phyloP scores from a whole-genome alignment of 257 asterid species.

The Ocimum tenuiflorum region DNA sequence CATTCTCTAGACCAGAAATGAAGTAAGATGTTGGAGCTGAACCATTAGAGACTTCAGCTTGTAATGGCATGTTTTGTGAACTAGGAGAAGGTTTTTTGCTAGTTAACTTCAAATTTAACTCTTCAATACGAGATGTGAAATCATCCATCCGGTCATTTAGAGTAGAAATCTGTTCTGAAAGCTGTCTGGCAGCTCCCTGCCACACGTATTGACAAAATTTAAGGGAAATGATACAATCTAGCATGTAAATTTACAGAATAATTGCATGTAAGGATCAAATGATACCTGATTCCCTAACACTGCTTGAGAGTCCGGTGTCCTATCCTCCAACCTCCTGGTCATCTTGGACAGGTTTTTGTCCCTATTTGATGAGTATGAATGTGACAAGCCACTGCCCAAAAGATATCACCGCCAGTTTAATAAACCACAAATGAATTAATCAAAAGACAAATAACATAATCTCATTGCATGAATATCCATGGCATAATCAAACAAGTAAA shows the following conservation, averaged over 20 bases:
- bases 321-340: slow-evolving; percentile 43
- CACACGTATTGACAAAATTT: neutral
- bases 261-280: neutral
- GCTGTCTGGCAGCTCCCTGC: slow-evolving; percentile 64
- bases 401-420: slow-evolving; percentile 5
- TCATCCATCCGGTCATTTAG: slow-evolving; percentile 86
- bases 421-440: neutral
- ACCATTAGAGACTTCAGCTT: slow-evolving; percentile 63
- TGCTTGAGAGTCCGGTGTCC: slow-evolving; percentile 38
- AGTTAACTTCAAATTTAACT: slow-evolving; percentile 61
- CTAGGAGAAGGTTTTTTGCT: slow-evolving; percentile 44
- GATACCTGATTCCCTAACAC: slow-evolving; percentile 46
- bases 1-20: slow-evolving; percentile 73
- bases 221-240: neutral
- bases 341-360: slow-evolving; percentile 51
- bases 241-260: neutral
- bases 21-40: slow-evolving; percentile 82
- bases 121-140: slow-evolving; percentile 69
- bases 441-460: neutral
- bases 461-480: neutral
- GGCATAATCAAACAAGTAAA: neutral
- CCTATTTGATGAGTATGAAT: slow-evolving; percentile 65
- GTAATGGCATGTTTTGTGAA: slow-evolving; percentile 41
- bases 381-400: slow-evolving; percentile 67
- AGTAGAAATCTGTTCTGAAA: slow-evolving; percentile 81